Evolutionary conservation across 2,329 filamentous ascomycete species (phyloP).

Genomic region (Fusarium paranaense): DNA sequence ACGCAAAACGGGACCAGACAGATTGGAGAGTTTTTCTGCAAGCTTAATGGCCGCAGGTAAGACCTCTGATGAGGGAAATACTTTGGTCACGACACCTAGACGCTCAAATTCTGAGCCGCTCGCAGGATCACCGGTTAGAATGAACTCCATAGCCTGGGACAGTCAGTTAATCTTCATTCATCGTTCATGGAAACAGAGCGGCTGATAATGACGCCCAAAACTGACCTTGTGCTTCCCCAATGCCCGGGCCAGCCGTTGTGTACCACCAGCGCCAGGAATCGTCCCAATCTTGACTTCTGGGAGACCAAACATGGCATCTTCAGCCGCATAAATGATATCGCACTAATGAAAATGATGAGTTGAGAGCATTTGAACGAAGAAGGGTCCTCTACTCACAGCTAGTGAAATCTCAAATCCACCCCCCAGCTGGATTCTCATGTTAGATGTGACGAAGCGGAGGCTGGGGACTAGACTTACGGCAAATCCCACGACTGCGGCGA

Average conservation of each 20-base stretch:
- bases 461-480: neutral
- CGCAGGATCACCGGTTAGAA: constrained; percentile 29
- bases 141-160: constrained; percentile 32
- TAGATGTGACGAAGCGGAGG: neutral
- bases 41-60: constrained; percentile 10
- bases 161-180: neutral
- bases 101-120: constrained; percentile 29
- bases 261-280: constrained; percentile 50
- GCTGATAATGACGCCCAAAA: neutral
- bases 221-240: constrained; percentile 49
- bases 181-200: neutral
- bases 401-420: constrained; percentile 36
- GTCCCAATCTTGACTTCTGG: constrained; percentile 51
- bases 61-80: constrained; percentile 28
- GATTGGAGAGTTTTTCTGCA: constrained; percentile 25
- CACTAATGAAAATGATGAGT: constrained; percentile 34
- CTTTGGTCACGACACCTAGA: constrained; percentile 26
- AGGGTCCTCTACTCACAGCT: constrained; percentile 13
- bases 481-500: constrained; percentile 32
- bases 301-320: constrained; percentile 47
- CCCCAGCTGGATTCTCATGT: constrained; percentile 12
- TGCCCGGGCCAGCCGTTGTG: constrained; percentile 47
- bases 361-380: neutral
- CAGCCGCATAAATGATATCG: constrained; percentile 49
- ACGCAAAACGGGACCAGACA: constrained; percentile 23